phyloP scores from a whole-genome alignment of 495 filamentous ascomycete species.

The Podospora sp. region DNA sequence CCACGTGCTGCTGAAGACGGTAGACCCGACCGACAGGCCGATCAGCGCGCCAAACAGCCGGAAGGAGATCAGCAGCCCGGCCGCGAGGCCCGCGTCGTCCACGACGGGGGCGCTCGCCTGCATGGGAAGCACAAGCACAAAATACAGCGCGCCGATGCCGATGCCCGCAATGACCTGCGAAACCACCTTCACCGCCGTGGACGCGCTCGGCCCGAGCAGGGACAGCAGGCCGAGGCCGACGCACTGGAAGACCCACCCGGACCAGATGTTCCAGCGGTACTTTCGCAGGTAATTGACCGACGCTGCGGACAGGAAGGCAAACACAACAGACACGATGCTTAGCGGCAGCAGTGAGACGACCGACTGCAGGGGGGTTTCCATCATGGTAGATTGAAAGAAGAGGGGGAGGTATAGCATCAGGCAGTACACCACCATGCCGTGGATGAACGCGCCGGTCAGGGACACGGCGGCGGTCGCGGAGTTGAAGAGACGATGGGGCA shows the following conservation, averaged over 20 bases:
- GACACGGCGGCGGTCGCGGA: slow-evolving; percentile 34
- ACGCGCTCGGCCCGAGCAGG: slow-evolving; percentile 24
- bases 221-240: slow-evolving; percentile 33
- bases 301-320: slow-evolving; percentile 27
- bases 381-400: slow-evolving; percentile 41
- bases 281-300: slow-evolving; percentile 18
- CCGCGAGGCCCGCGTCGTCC: slow-evolving; percentile 45
- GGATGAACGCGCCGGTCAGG: slow-evolving; percentile 34
- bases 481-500: slow-evolving; percentile 42
- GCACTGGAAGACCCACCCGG: slow-evolving; percentile 30
- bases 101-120: slow-evolving; percentile 41
- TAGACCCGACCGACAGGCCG: slow-evolving; percentile 41
- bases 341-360: slow-evolving; percentile 38
- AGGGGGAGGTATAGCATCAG: slow-evolving; percentile 43
- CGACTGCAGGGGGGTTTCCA: slow-evolving; percentile 33
- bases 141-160: slow-evolving; percentile 31
- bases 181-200: slow-evolving; percentile 19
- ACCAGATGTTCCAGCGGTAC: slow-evolving; percentile 32
- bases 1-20: slow-evolving; percentile 36
- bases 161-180: slow-evolving; percentile 38
- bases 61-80: slow-evolving; percentile 39
- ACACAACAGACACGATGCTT: slow-evolving; percentile 23
- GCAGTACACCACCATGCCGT: slow-evolving; percentile 38
- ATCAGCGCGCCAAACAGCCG: slow-evolving; percentile 45
- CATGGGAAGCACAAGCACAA: slow-evolving; percentile 34